Evolutionary conservation across 2,329 filamentous ascomycete species (phyloP), one percentile per base, ranked within the genome.

Genomic region (Dothideomycetidae sp.): DNA sequence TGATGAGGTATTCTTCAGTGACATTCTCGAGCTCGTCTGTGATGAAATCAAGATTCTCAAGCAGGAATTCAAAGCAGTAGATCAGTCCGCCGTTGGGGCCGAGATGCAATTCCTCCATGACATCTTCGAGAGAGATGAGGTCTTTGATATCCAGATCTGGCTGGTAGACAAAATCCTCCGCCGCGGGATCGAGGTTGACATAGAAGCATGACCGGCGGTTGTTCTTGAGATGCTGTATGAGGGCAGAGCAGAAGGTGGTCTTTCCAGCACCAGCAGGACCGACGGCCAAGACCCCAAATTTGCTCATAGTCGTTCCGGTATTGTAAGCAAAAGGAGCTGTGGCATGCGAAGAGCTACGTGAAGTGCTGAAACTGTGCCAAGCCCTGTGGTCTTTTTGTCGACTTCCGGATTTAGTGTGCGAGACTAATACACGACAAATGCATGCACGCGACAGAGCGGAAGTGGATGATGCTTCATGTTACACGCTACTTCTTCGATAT

Each of bases 121-220:
- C 86, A 70, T 94, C 86, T 54, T 90, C 80, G 44, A 94, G 75
- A 10, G 80, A 83, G 59, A 94, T 93, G 45, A 94, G 73, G 51
- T 94, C 85, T 58, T 85, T 88, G 67, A 94, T 94, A 60, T 94
- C 86, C 52, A 93, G 75, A 57, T 93, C 86, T 14, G 86, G 90
- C 49, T 82, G 70, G 62, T 93, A 93, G 53, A 79, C 78, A 60
- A 98, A 96, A 33, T 78, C 71, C 61, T 94, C 86, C 55, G 90
- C 90, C 40, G 90, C 90, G 5, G 90, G 90, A 58, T 98, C 90
- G 52, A 98, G 83, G 63, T 98, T 98, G 56, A 98, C 80, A 62
- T 96, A 98, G 70, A 92, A 93, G 60, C 81, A 82, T 34, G 85
- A 92, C n/a, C 86, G 81, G 39, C 83, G 81, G 60, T 83, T 86